Evolutionary conservation across 345 rosid species (phyloP), one percentile per base, ranked within the genome.

Genomic region (Camelina laxa): DNA sequence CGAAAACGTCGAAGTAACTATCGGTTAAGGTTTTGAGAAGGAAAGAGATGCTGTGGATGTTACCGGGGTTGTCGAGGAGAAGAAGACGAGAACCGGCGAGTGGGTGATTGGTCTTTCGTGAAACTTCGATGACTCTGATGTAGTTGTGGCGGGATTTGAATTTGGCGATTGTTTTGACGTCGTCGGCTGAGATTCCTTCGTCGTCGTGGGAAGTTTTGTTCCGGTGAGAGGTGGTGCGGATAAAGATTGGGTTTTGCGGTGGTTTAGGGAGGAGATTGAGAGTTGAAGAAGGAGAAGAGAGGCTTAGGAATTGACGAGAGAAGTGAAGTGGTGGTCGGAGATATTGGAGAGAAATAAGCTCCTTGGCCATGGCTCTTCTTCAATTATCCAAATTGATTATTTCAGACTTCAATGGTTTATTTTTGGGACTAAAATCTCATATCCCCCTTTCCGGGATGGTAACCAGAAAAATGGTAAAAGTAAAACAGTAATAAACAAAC

Each of bases 41-140:
- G 83, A 84, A 95, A 33, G 91, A 90, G 56, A 91, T 84, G 82
- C 96, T 88, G 83, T 91, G 99, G 75, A 91, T 91, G 86, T 91
- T 95, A 31, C 97, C 96, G 5, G 96, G 97, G 57, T 80, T 77
- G 78, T 91, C 96, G 13, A 91, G 86, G 71, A 91, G 95, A 85
- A 91, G 95, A 67, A 91, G 88, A 20, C 80, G 75, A 3, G 80
- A 80, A 4, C 82, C 82, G 38, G 82, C 79, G 79, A 91, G 87
- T 20, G 97, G 92, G 75, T 91, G 96, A 76, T 88, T 84, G 59
- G 84, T 72, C 39, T 76, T 83, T 44, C 96, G 70, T 7, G 91
- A 87, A 60, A 91, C 88, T 81, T 94, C 87, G 0, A 91, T 78
- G 21, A 91, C 97, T 19, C 97, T 85, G 33, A 94, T 91, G 81